Evolutionary conservation across 495 filamentous ascomycete genomes (phyloP).

Genomic region (Neurospora sp.): DNA sequence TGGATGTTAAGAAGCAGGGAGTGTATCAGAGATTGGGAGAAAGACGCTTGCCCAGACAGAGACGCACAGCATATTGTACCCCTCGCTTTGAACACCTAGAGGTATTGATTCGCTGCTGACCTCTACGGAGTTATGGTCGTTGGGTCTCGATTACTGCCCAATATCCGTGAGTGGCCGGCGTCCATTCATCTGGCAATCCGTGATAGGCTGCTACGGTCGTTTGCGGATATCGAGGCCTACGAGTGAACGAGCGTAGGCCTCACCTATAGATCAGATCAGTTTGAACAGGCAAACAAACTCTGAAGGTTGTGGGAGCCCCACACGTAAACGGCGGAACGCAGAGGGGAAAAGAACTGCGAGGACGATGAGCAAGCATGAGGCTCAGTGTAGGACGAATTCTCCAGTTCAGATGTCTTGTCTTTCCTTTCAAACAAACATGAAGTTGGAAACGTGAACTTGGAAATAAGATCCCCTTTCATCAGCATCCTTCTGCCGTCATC

Average conservation of each 20-base stretch:
- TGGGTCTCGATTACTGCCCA: not conserved
- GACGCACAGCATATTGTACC: too few species aligned
- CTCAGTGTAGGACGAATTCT: not conserved
- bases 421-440: not conserved
- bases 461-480: not conserved
- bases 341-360: too few species aligned
- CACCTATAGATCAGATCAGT: not conserved
- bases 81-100: too few species aligned
- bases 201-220: not conserved
- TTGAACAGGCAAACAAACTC: too few species aligned
- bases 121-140: too few species aligned
- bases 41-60: too few species aligned
- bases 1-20: too few species aligned
- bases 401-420: fast-evolving
- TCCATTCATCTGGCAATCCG: not conserved
- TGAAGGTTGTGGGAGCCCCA: too few species aligned
- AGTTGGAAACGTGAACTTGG: not conserved
- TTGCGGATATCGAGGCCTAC: not conserved
- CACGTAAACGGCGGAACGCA: too few species aligned
- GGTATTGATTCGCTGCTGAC: too few species aligned
- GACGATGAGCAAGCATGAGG: not conserved
- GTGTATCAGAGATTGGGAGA: too few species aligned
- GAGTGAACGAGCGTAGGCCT: not conserved
- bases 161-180: not conserved
- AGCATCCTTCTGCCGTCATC: not conserved